Evolutionary conservation across 1,284 basidiomycete genomes (phyloP), one percentile per base, ranked within the genome.

Genomic region (Ustilago tritici): DNA sequence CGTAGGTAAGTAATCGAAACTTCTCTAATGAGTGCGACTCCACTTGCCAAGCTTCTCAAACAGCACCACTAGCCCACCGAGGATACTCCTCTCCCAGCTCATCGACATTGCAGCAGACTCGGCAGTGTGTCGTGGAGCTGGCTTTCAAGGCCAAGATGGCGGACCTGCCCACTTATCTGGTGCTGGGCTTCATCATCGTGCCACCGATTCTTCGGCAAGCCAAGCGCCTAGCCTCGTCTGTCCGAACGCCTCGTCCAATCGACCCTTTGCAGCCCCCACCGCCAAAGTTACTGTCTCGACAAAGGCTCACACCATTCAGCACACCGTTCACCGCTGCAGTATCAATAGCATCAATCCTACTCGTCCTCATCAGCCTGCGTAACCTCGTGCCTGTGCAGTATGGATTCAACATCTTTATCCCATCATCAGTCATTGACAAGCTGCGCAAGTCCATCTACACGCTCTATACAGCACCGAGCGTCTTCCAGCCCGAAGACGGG

Each of bases 301-400:
- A 60, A 10, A 64, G 67, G 1, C 53, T 76, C n/a, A 66, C 73
- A 7, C 73, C 73, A 0, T 61, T 76, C 43, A 41, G 67, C 3
- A 67, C 67, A 23, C 64, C 73, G 11, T 76, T 76, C 61, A 56
- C 73, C 14, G 9, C 67, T 4, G 43, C 43, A 2, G 56, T 76
- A 40, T 49, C 69, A 8, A 32, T 71, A 14, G 40, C 47, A 7
- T 40, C 74, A 3, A 34, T 56, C 4, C 23, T 52, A 0, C 56
- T 76, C 14, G 49, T 65, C 12, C 56, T 71, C 19, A 50, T 69
- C 59, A 68, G 65, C 56, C 31, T 71, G 7, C 65, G 62, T 35
- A 76, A 76, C 40, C 69, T 76, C 15, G 46, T 71, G 0, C 68
- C 74, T 0, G 69, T 64, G 4, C 68, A 50, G 34, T 76, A 76